These are phyloP conservation scores for Mantamonas sphyraenae DNA, from an alignment of 78 protist species.

Conservation along the genomic window DNA sequence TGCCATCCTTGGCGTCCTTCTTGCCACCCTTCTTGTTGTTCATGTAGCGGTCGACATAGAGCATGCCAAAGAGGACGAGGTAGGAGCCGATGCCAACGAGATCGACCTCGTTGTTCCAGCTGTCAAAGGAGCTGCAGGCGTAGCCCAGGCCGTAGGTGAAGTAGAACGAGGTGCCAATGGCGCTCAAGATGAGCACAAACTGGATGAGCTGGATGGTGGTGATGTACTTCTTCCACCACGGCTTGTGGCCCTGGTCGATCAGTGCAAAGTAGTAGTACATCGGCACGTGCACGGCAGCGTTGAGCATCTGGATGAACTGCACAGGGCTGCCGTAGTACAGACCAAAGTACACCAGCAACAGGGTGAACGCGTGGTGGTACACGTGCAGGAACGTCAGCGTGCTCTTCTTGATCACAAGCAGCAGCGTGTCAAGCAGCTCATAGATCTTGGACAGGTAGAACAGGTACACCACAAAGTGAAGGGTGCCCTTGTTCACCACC, in stretches of 20 bases:
- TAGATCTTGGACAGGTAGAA: slow-evolving; percentile 56
- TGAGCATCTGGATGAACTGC: slow-evolving; percentile 41
- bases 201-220: slow-evolving; percentile 41
- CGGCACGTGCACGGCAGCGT: slow-evolving; percentile 57
- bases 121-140: too few relatives aligned
- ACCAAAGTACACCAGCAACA: slow-evolving; percentile 17
- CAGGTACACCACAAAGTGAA: too few relatives aligned
- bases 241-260: slow-evolving; percentile 20
- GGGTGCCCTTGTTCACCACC: too few relatives aligned
- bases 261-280: slow-evolving; percentile 48
- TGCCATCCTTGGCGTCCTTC: too few relatives aligned
- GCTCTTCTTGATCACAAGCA: slow-evolving; percentile 49
- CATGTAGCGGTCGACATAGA: too few relatives aligned
- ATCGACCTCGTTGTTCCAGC: too few relatives aligned
- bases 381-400: slow-evolving; percentile 4
- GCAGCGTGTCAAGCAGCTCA: slow-evolving; percentile 64
- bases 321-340: slow-evolving; percentile 9
- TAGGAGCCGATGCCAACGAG: too few relatives aligned
- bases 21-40: too few relatives aligned
- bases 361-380: slow-evolving; percentile 27
- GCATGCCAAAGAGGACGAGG: too few relatives aligned
- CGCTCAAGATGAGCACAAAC: slow-evolving; percentile 31
- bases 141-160: too few relatives aligned
- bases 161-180: slow-evolving; percentile 21
- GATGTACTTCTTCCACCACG: slow-evolving; percentile 59